These are phyloP conservation scores for Microcyclospora tardicrescens DNA, from an alignment of 2,329 filamentous ascomycete species.

Conservation along the genomic window DNA sequence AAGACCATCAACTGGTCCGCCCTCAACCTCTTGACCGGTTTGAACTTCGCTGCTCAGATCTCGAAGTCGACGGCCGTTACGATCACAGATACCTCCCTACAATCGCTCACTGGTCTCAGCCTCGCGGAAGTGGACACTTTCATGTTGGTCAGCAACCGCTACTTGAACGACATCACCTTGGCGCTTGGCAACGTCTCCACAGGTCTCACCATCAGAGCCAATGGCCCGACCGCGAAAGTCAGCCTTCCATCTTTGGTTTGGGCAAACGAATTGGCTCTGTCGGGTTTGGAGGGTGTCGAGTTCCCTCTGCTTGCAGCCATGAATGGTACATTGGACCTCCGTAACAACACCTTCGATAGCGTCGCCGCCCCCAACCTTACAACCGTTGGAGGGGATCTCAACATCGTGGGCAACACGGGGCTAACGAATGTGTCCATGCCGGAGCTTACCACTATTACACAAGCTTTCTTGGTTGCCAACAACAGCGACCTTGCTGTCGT, in stretches of 20 bases:
- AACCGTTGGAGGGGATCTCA: slow-evolving; percentile 44
- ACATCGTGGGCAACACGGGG: slow-evolving; percentile 43
- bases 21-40: slow-evolving; percentile 49
- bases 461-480: slow-evolving; percentile 78
- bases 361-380: slow-evolving; percentile 61
- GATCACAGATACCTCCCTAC: slow-evolving; percentile 79
- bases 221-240: slow-evolving; percentile 59
- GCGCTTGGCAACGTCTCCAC: slow-evolving; percentile 63
- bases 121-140: slow-evolving; percentile 59
- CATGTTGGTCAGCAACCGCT: slow-evolving; percentile 81
- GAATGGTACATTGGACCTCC: slow-evolving; percentile 71
- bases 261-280: slow-evolving; percentile 70
- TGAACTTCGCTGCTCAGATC: slow-evolving; percentile 52
- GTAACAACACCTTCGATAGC: slow-evolving; percentile 57
- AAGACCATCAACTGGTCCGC: slow-evolving; percentile 58
- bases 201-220: slow-evolving; percentile 62
- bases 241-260: slow-evolving; percentile 65
- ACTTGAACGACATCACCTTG: slow-evolving; percentile 63
- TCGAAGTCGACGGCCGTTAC: slow-evolving; percentile 53
- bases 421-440: slow-evolving; percentile 66
- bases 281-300: slow-evolving; percentile 62
- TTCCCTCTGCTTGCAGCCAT: slow-evolving; percentile 61
- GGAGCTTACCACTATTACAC: slow-evolving; percentile 52
- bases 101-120: slow-evolving; percentile 66
- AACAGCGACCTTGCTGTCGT: slow-evolving; percentile 63